These are phyloP conservation scores for Lactarius sanguifluus DNA, from an alignment of 768 basidiomycete species.

Conservation along the genomic window DNA sequence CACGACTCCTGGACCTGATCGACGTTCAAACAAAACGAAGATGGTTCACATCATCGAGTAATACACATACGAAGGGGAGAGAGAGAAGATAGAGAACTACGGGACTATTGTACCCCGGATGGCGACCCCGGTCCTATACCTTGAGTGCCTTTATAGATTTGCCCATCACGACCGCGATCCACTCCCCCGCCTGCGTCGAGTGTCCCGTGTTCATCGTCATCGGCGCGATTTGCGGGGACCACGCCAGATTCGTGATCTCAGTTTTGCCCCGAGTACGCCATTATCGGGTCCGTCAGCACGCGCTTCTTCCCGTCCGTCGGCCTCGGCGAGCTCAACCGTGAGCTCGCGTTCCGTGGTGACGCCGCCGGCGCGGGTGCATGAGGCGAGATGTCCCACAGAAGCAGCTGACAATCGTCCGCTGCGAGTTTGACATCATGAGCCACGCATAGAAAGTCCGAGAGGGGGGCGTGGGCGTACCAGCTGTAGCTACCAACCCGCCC, in stretches of 20 bases:
- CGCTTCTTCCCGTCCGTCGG: slow-evolving; percentile 73
- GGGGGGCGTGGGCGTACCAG: slow-evolving; percentile 57
- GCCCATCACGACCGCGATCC: slow-evolving; percentile 82
- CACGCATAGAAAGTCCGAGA: background rate
- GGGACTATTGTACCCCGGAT: background rate
- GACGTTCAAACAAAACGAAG: background rate
- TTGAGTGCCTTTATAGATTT: slow-evolving; percentile 80
- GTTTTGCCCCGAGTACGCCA: slow-evolving; percentile 78
- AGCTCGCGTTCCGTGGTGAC: slow-evolving; percentile 67
- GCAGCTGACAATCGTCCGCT: slow-evolving; percentile 95
- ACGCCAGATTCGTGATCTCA: slow-evolving; percentile 83
- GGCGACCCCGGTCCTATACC: slow-evolving; percentile 47
- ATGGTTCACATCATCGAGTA: background rate
- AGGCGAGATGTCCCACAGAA: slow-evolving; percentile 85
- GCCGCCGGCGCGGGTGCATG: slow-evolving; percentile 56
- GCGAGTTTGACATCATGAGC: background rate
- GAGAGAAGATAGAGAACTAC: background rate
- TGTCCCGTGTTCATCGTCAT: slow-evolving; percentile 75
- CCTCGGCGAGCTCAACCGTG: slow-evolving; percentile 75
- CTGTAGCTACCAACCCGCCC: slow-evolving; percentile 81
- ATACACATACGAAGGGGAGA: background rate
- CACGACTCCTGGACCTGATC: background rate
- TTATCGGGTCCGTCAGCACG: slow-evolving; percentile 70
- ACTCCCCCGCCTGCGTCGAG: slow-evolving; percentile 75
- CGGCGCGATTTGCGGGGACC: slow-evolving; percentile 83